phyloP scores from a whole-genome alignment of 352 stramenopile species.

The Pythium volutum region DNA sequence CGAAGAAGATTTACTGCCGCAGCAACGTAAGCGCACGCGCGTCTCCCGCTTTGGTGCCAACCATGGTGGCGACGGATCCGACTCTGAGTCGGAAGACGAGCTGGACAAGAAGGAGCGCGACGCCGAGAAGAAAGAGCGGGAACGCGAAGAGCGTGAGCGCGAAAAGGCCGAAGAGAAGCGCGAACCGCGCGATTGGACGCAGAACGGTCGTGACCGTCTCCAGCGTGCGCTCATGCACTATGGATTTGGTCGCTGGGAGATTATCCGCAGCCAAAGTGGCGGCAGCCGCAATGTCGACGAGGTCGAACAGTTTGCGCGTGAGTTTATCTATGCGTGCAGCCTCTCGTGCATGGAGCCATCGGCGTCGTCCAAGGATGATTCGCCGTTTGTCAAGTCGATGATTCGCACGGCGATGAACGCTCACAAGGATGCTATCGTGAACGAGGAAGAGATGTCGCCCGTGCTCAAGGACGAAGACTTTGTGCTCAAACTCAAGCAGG shows the following conservation, averaged over 20 bases:
- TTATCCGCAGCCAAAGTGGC: conserved; percentile 85
- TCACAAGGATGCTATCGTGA: conserved; percentile 67
- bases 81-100: conserved; percentile 70
- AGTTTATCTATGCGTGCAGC: conserved; percentile 86
- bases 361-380: conserved; percentile 74
- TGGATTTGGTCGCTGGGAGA: conserved; percentile 84
- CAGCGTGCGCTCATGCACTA: conserved; percentile 88
- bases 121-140: conserved; percentile 42
- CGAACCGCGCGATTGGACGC: conserved; percentile 79
- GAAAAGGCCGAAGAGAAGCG: conserved; percentile 52
- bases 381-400: conserved; percentile 76
- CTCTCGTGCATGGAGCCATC: conserved; percentile 58
- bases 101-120: conserved; percentile 44
- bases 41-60: conserved; percentile 76
- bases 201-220: conserved; percentile 80
- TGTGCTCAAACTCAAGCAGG: conserved; percentile 82
- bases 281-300: conserved; percentile 82
- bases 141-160: conserved; percentile 39
- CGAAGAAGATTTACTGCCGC: conserved; percentile 59
- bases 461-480: conserved; percentile 89
- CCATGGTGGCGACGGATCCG: conserved; percentile 29
- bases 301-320: conserved; percentile 78
- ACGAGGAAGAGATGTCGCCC: conserved; percentile 66
- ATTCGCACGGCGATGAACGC: conserved; percentile 62
- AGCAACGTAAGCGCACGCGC: conserved; percentile 85